Evolutionary conservation across 2,329 filamentous ascomycete genomes (phyloP).

Genomic region (Alternaria sp.): DNA sequence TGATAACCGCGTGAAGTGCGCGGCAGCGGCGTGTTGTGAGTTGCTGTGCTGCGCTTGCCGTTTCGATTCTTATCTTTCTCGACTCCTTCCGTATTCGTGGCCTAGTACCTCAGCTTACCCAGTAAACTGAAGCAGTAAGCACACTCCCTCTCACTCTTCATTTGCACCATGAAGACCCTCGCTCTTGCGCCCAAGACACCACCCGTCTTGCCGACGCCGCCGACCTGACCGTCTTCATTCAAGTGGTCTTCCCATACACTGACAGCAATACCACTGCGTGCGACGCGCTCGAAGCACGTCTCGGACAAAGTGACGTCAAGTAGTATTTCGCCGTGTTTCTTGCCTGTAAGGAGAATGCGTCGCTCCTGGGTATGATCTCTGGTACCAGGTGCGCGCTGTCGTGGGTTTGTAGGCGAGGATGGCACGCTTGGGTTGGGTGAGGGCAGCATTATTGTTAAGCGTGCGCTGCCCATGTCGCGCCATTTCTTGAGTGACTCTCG

Average conservation of each 20-base stretch:
- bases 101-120: slow-evolving; percentile 57
- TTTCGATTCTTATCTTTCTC: not conserved
- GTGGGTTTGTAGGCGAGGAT: slow-evolving; percentile 32
- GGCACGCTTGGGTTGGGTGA: slow-evolving; percentile 57
- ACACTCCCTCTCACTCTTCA: slow-evolving; percentile 55
- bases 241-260: slow-evolving; percentile 77
- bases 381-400: slow-evolving; percentile 45
- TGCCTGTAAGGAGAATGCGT: slow-evolving; percentile 78
- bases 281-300: slow-evolving; percentile 82
- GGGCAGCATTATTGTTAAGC: slow-evolving; percentile 81
- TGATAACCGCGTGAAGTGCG: too few relatives aligned
- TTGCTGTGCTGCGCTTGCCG: not conserved
- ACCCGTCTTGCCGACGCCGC: slow-evolving; percentile 64
- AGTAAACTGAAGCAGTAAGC: slow-evolving; percentile 57
- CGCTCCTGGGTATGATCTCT: slow-evolving; percentile 69
- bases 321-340: slow-evolving; percentile 70
- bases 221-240: slow-evolving; percentile 61
- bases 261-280: slow-evolving; percentile 83
- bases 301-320: slow-evolving; percentile 86
- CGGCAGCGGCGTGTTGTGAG: not conserved
- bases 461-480: slow-evolving; percentile 88
- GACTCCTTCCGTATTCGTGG: not conserved
- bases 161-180: slow-evolving; percentile 70
- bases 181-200: slow-evolving; percentile 62
- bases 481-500: slow-evolving; percentile 78